Evolutionary conservation across 176 grass and related monocot species (phyloP).

Genomic region (Musa troglodytarum): DNA sequence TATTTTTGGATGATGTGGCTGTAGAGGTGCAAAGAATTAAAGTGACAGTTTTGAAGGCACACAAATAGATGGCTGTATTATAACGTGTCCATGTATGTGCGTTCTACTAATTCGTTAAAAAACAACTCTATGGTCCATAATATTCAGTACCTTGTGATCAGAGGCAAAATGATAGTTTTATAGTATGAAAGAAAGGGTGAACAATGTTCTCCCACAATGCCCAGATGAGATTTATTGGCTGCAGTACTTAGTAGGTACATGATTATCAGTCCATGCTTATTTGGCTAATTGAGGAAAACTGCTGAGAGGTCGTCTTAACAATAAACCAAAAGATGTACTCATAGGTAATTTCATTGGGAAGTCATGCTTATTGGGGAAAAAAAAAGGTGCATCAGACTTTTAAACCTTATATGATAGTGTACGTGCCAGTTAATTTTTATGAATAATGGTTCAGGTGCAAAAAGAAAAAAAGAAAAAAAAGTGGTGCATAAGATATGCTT

Average conservation of each 20-base stretch:
- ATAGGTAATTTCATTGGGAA: background rate
- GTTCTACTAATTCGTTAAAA: background rate
- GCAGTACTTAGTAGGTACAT: no score
- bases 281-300: no score
- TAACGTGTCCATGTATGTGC: background rate
- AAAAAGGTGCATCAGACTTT: background rate
- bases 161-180: no score
- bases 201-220: background rate
- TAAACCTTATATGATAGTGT: background rate
- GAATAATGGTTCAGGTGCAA: background rate
- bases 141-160: no score
- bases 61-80: background rate
- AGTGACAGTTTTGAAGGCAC: no score
- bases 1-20: background rate
- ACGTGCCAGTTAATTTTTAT: no score
- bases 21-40: background rate
- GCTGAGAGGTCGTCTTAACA: no score
- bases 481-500: background rate
- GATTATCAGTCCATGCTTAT: no score
- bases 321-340: background rate
- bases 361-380: background rate
- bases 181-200: background rate
- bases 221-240: background rate
- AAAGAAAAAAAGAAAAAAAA: background rate
- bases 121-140: background rate